Evolutionary conservation across 768 basidiomycete species (phyloP).

Genomic region (Suillus spraguei): DNA sequence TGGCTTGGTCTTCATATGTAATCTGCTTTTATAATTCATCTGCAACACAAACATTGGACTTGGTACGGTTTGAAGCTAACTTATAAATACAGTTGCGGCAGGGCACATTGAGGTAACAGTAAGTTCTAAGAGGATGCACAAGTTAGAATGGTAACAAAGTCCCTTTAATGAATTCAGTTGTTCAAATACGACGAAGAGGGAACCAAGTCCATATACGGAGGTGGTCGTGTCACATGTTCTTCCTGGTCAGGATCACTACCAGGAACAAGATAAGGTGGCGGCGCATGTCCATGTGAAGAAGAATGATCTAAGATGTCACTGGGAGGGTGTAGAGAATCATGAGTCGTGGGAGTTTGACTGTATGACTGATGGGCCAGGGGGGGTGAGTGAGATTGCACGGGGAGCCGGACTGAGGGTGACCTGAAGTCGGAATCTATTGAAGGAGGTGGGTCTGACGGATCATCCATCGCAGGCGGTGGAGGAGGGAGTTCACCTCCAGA

Average conservation of each 20-base stretch:
- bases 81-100: slow-evolving; percentile 14
- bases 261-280: slow-evolving; percentile 76
- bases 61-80: slow-evolving; percentile 2
- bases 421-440: slow-evolving; percentile 83
- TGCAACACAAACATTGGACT: slow-evolving; percentile 18
- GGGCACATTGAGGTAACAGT: neutral
- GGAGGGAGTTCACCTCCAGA: slow-evolving; percentile 59
- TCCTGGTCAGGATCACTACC: slow-evolving; percentile 46
- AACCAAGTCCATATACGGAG: slow-evolving; percentile 62
- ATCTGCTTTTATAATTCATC: slow-evolving; percentile 31
- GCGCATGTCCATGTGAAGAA: slow-evolving; percentile 59
- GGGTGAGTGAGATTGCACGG: slow-evolving; percentile 22
- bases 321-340: slow-evolving; percentile 36
- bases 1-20: slow-evolving; percentile 28
- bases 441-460: slow-evolving; percentile 86
- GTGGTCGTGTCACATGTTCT: slow-evolving; percentile 57
- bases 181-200: slow-evolving; percentile 19
- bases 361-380: slow-evolving; percentile 37
- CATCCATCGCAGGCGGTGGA: slow-evolving; percentile 82
- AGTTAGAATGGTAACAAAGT: neutral
- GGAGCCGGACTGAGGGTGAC: slow-evolving; percentile 29
- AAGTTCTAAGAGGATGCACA: neutral
- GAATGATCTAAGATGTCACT: slow-evolving; percentile 35
- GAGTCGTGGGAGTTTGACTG: slow-evolving; percentile 29
- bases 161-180: neutral